phyloP scores from a whole-genome alignment of 345 rosid genomes.

The Cochlearia excelsa region DNA sequence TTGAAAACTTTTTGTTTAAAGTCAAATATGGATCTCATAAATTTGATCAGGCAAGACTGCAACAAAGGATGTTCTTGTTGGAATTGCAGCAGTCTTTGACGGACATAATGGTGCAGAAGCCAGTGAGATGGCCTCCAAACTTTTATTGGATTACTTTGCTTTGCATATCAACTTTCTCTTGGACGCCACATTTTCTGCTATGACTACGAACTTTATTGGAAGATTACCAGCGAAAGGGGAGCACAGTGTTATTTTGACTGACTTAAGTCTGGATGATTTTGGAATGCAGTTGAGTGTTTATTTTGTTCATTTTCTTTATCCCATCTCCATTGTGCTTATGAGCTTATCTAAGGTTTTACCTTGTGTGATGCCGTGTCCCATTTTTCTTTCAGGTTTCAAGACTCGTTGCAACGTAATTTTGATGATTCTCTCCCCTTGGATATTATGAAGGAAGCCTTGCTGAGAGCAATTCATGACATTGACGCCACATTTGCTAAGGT shows the following conservation, averaged over 20 bases:
- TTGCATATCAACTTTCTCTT: conserved; percentile 83
- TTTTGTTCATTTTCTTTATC: not conserved
- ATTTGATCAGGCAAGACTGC: conserved; percentile 31
- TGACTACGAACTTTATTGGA: conserved; percentile 46
- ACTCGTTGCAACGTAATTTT: conserved; percentile 43
- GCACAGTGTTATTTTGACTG: conserved; percentile 46
- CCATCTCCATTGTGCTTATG: not conserved
- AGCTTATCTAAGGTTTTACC: not conserved
- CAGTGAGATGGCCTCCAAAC: conserved; percentile 92
- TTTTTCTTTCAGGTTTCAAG: conserved; percentile 49
- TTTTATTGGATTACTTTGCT: conserved; percentile 79
- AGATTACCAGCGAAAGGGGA: conserved; percentile 45
- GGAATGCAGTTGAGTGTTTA: conserved; percentile 44
- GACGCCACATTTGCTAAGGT: conserved; percentile 84
- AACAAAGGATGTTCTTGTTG: conserved; percentile 64
- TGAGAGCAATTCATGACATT: conserved; percentile 83
- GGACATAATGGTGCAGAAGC: conserved; percentile 99
- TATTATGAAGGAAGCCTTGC: conserved; percentile 78
- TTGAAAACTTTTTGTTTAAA: no score
- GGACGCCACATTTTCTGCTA: conserved; percentile 62
- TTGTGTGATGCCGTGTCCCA: not conserved
- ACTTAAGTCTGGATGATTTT: conserved; percentile 48
- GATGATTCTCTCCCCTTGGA: conserved; percentile 74
- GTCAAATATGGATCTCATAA: not conserved
- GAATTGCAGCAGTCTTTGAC: conserved; percentile 82